Base-by-base conservation (phyloP, 2,329 filamentous ascomycete species). In the Leptosphaerulina australis region DNA sequence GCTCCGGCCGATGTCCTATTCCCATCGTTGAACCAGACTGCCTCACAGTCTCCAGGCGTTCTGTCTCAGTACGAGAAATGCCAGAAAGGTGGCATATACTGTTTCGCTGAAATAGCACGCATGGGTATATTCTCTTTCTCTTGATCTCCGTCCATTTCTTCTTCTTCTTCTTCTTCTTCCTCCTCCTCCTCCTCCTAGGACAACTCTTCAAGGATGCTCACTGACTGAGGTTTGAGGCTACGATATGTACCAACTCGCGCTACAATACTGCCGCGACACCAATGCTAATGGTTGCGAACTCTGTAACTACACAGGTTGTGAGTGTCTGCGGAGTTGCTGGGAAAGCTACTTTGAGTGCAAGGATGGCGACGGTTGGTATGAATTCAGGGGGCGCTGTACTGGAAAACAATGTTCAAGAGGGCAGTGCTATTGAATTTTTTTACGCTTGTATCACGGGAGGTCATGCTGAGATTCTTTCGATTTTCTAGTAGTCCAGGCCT, bases 201-300 rank as follows among this genome's bases (percentile, higher is more conserved):
- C 31, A 2, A 21, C 31, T 20, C 18, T 11, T 3, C 4, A 21
- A 11, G 7, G 11, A 5, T 11, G 24, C 6, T 6, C 11, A 25
- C 6, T 25, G 24, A 6, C 24, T 25, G 6, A 5, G 24, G 6
- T 25, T 8, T 34, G 31, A 34, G 29, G 39, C 21, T 43, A 43
- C 21, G 21, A 33, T 5, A n/a, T 25, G 5, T 25, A 43, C 29
- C 39, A 43, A 18, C 39, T 43, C 21, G 26, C 29, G 5, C 39
- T 43, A 3, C 39, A 43, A 20, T 43, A 43, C 29, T 43, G 39
- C 29, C 39, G 39, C 29, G 39, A 34, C 14, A 43, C 29, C 2
- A 15, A 43, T 10, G 39, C 29, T 5, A 43, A 21, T 4, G 39
- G 29, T 21, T 43, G 39, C 29, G 21, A 43, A 15, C 7, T 17